A percentile compares a stretch with the other conserved stretches of the same genome.
phyloP scores from a whole-genome alignment of 371 early-diverging fungal genomes.

The Apophysomyces ossiformis region DNA sequence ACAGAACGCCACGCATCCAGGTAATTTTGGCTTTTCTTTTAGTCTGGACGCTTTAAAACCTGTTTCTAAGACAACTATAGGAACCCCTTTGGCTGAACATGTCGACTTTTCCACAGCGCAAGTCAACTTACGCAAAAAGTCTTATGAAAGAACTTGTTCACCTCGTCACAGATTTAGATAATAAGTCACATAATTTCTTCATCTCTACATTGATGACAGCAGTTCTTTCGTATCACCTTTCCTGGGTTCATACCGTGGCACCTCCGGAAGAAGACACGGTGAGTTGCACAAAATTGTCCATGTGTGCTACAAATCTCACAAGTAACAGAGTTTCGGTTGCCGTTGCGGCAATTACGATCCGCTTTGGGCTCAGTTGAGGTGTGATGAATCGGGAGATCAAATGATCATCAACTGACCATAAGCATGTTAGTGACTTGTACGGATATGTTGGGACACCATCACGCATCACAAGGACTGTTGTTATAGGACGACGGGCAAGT shows the following conservation, averaged over 20 bases:
- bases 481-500: constrained; percentile 56
- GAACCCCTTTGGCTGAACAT: constrained; percentile 71
- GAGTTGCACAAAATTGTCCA: constrained; percentile 4
- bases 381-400: constrained; percentile 7
- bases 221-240: constrained; percentile 61
- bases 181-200: constrained; percentile 42
- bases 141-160: constrained; percentile 56
- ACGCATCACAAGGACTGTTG: constrained; percentile 61
- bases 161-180: constrained; percentile 53
- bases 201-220: constrained; percentile 61
- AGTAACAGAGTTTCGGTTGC: constrained; percentile 35
- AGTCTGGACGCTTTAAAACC: background rate
- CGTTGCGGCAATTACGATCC: constrained; percentile 68
- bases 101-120: constrained; percentile 64
- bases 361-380: constrained; percentile 71
- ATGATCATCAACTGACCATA: constrained; percentile 3
- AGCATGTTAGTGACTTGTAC: constrained; percentile 57
- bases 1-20: constrained; percentile 65
- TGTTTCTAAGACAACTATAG: constrained; percentile 28
- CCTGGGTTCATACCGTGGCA: constrained; percentile 70
- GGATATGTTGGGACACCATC: constrained; percentile 62
- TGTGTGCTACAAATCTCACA: background rate
- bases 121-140: constrained; percentile 48
- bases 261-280: constrained; percentile 52
- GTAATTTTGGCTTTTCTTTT: constrained; percentile 26